Percentiles rank a stretch among this genome's conserved stretches.
Evolutionary conservation across 2,329 filamentous ascomycete species (phyloP).

Genomic region (Penicillium frequentans): DNA sequence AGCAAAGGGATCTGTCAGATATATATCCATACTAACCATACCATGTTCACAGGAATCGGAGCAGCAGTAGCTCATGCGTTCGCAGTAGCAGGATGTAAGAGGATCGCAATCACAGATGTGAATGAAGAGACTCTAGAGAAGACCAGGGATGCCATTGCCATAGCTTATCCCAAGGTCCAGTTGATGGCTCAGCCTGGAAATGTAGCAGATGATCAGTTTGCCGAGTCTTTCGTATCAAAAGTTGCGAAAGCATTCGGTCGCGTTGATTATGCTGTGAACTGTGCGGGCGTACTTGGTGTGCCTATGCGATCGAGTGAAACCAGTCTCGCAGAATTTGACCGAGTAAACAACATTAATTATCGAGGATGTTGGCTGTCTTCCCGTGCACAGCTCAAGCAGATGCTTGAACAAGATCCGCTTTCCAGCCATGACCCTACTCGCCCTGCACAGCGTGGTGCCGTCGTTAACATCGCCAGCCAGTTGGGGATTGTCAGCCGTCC

Average conservation of each 20-base stretch:
- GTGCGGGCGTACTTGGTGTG: slow-evolving; percentile 50
- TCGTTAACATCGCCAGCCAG: slow-evolving; percentile 57
- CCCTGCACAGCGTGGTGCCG: slow-evolving; percentile 45
- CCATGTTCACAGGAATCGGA: slow-evolving; percentile 51
- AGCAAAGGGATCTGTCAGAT: background rate
- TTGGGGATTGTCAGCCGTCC: slow-evolving; percentile 52
- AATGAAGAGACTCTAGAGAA: slow-evolving; percentile 42
- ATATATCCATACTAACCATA: background rate
- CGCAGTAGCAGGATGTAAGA: slow-evolving; percentile 50
- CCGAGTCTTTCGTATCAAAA: slow-evolving; percentile 33
- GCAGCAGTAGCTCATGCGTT: slow-evolving; percentile 55
- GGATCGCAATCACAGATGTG: slow-evolving; percentile 58
- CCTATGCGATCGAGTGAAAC: slow-evolving; percentile 43
- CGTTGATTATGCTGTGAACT: slow-evolving; percentile 59
- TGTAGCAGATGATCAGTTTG: slow-evolving; percentile 50
- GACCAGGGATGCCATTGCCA: slow-evolving; percentile 25
- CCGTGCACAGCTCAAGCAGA: slow-evolving; percentile 45
- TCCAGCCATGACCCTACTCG: slow-evolving; percentile 36
- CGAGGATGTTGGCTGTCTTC: slow-evolving; percentile 52
- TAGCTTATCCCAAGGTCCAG: slow-evolving; percentile 34
- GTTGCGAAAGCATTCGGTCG: slow-evolving; percentile 37
- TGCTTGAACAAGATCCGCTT: slow-evolving; percentile 49
- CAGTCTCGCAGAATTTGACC: slow-evolving; percentile 51
- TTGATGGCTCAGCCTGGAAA: slow-evolving; percentile 45
- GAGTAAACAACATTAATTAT: slow-evolving; percentile 58